Percentiles rank a stretch among this genome's conserved stretches.
These are phyloP conservation scores for Monascus purpureus DNA, from an alignment of 495 filamentous ascomycete species.

Conservation along the genomic window DNA sequence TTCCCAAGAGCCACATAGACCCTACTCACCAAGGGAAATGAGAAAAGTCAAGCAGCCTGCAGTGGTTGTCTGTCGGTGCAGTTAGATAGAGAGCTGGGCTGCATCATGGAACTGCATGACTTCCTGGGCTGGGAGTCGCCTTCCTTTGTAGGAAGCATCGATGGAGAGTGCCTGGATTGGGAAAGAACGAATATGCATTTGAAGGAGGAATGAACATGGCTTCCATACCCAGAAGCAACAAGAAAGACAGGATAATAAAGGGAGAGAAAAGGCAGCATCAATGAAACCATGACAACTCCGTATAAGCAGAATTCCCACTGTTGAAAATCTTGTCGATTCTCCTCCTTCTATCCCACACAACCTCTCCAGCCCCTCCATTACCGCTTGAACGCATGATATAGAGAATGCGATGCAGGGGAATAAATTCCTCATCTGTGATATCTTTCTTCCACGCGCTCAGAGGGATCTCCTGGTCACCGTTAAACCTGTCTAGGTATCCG, in stretches of 20 bases:
- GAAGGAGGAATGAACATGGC: neutral
- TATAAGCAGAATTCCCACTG: conserved; percentile 36
- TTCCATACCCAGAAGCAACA: neutral
- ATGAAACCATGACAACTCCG: conserved; percentile 18
- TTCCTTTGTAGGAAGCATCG: neutral
- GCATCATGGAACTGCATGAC: too few relatives aligned
- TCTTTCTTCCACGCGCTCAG: conserved; percentile 60
- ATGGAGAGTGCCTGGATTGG: too few relatives aligned
- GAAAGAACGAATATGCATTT: too few relatives aligned
- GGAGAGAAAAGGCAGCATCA: conserved; percentile 4
- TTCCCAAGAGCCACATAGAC: too few relatives aligned
- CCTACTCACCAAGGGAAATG: too few relatives aligned
- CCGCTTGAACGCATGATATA: conserved; percentile 48
- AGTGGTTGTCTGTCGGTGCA: too few relatives aligned
- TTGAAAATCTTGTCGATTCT: conserved; percentile 45
- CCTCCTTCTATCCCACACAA: conserved; percentile 42
- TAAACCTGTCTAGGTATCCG: conserved; percentile 64
- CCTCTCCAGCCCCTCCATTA: too few relatives aligned
- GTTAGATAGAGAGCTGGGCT: too few relatives aligned
- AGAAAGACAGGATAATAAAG: neutral
- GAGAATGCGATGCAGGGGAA: conserved; percentile 65
- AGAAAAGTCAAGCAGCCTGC: too few relatives aligned
- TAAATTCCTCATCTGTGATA: conserved; percentile 71
- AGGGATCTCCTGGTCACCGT: conserved; percentile 46
- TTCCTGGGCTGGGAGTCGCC: too few relatives aligned